These are phyloP conservation scores for Plasmodium inui DNA, from an alignment of 169 alveolate species.

Conservation along the genomic window DNA sequence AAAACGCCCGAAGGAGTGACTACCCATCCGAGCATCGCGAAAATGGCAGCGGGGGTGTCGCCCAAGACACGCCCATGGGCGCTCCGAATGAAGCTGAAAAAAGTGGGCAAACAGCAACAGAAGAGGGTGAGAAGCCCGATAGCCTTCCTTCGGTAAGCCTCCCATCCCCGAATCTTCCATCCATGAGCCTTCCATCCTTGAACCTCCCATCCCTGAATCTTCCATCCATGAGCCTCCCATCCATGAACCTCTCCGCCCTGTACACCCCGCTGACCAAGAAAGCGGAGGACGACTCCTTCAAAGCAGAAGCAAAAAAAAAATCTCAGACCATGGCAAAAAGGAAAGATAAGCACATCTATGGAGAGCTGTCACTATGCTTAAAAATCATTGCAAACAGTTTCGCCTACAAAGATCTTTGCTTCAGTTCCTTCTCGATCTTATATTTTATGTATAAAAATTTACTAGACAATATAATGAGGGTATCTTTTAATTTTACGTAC, in stretches of 20 bases:
- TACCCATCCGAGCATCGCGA: neutral
- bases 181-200: neutral
- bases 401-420: conserved; percentile 16
- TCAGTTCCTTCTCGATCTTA: conserved; percentile 43
- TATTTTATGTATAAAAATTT: conserved; percentile 70
- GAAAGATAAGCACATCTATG: conserved; percentile 7
- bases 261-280: neutral
- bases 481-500: conserved; percentile 64
- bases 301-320: conserved; percentile 29
- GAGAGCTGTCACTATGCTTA: conserved; percentile 10
- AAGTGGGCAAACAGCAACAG: neutral
- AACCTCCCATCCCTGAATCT: neutral
- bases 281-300: conserved; percentile 11
- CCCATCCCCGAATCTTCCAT: neutral
- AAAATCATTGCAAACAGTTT: conserved; percentile 57
- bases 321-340: neutral
- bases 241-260: conserved; percentile 6
- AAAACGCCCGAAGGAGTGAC: neutral
- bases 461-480: conserved; percentile 25
- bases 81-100: neutral
- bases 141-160: neutral
- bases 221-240: neutral
- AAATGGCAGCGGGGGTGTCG: neutral
- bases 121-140: neutral
- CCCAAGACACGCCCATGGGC: neutral